phyloP scores from a whole-genome alignment of 1,284 basidiomycete genomes.

The Malassezia restricta region DNA sequence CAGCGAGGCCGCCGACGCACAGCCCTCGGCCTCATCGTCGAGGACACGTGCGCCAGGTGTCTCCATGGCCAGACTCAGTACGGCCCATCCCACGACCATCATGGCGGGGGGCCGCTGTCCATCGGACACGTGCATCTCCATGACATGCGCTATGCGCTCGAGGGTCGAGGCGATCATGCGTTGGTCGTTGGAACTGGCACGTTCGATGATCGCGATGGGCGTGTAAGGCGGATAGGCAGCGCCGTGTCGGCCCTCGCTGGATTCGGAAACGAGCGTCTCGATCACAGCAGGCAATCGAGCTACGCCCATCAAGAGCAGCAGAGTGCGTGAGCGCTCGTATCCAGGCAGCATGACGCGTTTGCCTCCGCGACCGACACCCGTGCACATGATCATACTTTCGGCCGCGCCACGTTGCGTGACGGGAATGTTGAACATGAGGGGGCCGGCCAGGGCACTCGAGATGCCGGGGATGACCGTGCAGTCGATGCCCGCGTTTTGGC shows the following conservation, averaged over 20 bases:
- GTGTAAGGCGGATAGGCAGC: constrained; percentile 60
- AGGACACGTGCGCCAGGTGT: constrained; percentile 51
- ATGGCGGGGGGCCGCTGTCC: constrained; percentile 67
- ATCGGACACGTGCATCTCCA: constrained; percentile 49
- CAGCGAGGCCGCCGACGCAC: not conserved
- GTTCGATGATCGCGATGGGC: constrained; percentile 85
- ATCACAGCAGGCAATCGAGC: constrained; percentile 67
- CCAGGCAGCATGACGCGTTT: constrained; percentile 72
- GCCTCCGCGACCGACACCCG: constrained; percentile 78
- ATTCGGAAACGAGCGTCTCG: constrained; percentile 51
- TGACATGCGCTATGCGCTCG: constrained; percentile 57
- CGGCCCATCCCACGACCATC: constrained; percentile 84
- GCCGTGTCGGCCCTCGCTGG: constrained; percentile 47
- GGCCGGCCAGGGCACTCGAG: constrained; percentile 73
- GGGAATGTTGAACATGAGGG: constrained; percentile 76
- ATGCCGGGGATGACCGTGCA: constrained; percentile 78
- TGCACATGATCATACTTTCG: constrained; percentile 76
- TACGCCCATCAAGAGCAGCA: constrained; percentile 87
- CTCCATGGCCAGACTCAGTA: constrained; percentile 49
- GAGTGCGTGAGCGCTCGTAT: constrained; percentile 67
- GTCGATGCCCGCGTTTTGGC: constrained; percentile 70
- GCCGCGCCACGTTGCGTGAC: constrained; percentile 90
- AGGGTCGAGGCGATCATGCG: constrained; percentile 71
- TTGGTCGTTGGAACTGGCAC: constrained; percentile 83
- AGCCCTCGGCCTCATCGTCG: constrained; percentile 43